Base-by-base conservation (phyloP, 495 filamentous ascomycete species). In the Aspergillus baeticus region DNA sequence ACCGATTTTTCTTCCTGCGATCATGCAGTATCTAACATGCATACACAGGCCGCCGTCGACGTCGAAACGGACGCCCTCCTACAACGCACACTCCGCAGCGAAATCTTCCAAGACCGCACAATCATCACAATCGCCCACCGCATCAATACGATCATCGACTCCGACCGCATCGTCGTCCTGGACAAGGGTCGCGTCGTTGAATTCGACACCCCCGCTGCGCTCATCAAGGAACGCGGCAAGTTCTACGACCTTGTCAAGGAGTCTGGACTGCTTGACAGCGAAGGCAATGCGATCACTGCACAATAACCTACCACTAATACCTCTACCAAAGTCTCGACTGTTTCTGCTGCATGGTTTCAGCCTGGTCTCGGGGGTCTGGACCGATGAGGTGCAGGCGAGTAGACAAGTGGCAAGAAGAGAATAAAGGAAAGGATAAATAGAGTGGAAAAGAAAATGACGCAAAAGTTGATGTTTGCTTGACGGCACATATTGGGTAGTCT, bases 121-220 rank as follows among this genome's bases (percentile, higher is more conserved):
- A 98, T 99, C 69, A 91, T 99, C 64, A 98, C 95, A 1, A 96
- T 98, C 65, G 94, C 94, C 45, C 94, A 98, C 70, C 84, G 94
- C 39, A 95, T 99, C 73, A 96, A 97, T 74, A 98, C 92, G 17
- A 96, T 98, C 67, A 83, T 96, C 17, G 92, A 96, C 72, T 91
- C 87, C 23, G 91, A 98, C 70, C 81, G 90, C 20, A 91, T 98
- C 51, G 84, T 96, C 37, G 92, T 98, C 39, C 82, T 98, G 1
- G 88, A 95, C 71, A 73, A 81, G 70, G 82, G 83, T 26, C 73
- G 68, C n/a, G 78, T 85, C 36, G 80, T 69, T 46, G 82, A 85
- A 61, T 85, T 83, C 60, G 82, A 84, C 63, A 84, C 82, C 31
- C 82, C 79, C 11, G 71, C 75, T 14, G 75, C 76, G 52, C 70